Conservation (phyloP, 495 filamentous ascomycete species). For the Neurospora sp. region DNA sequence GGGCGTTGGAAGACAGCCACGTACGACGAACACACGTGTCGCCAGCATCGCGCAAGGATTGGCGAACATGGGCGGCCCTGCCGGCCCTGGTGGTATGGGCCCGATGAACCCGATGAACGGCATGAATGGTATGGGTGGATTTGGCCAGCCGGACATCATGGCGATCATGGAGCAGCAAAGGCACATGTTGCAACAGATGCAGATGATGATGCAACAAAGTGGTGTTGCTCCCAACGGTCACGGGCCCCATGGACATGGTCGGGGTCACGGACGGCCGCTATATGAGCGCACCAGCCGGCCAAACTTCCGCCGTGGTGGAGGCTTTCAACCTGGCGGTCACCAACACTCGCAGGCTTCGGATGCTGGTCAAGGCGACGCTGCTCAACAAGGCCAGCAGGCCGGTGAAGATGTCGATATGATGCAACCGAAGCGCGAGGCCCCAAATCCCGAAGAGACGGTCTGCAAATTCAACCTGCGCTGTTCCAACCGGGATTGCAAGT, state of each 20-base stretch:
- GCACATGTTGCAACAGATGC: constrained; percentile 63
- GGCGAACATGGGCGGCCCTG: constrained; percentile 25
- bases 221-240: background rate
- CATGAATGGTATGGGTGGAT: constrained; percentile 28
- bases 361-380: constrained; percentile 15
- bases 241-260: constrained; percentile 15
- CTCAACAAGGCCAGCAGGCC: constrained; percentile 14
- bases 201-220: constrained; percentile 52
- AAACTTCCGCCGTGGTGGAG: constrained; percentile 26
- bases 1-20: constrained; percentile 43
- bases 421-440: constrained; percentile 35
- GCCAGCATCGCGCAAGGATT: constrained; percentile 35
- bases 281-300: constrained; percentile 57
- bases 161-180: constrained; percentile 85
- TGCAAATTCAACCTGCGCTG: constrained; percentile 87
- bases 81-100: constrained; percentile 18
- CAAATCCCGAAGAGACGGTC: constrained; percentile 48
- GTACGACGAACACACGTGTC: constrained; percentile 34
- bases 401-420: constrained; percentile 42
- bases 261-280: constrained; percentile 50
- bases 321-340: constrained; percentile 25
- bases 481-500: constrained; percentile 80
- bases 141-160: constrained; percentile 65
- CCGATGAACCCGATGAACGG: constrained; percentile 28
- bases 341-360: constrained; percentile 12